Conservation (phyloP, 371 early-diverging fungal species). For the Rhizopus arrhizus region DNA sequence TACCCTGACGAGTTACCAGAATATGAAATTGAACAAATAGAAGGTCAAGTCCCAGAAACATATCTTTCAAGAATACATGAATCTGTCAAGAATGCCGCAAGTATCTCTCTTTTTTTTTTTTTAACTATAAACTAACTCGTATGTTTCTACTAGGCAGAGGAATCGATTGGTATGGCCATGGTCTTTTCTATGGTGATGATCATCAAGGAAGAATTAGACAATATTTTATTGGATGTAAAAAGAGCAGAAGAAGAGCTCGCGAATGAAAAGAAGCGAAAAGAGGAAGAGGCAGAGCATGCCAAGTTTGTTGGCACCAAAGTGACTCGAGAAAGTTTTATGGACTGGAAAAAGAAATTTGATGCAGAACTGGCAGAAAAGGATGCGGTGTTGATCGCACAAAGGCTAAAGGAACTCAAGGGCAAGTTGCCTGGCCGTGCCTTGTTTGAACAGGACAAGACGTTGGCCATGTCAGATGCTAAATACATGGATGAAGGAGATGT, state of each 20-base stretch:
- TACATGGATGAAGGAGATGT: slow-evolving; percentile 88
- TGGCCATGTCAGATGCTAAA: slow-evolving; percentile 82
- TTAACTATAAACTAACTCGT: neutral
- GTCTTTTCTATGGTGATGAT: slow-evolving; percentile 82
- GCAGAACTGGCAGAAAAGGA: slow-evolving; percentile 69
- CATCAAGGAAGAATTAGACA: slow-evolving; percentile 75
- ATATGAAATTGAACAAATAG: slow-evolving; percentile 60
- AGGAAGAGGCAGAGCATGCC: slow-evolving; percentile 80
- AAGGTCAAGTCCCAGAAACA: slow-evolving; percentile 48
- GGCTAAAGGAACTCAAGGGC: slow-evolving; percentile 50
- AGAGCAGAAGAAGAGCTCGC: slow-evolving; percentile 54
- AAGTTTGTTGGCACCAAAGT: slow-evolving; percentile 86
- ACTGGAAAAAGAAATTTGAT: slow-evolving; percentile 83
- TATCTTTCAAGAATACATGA: slow-evolving; percentile 53
- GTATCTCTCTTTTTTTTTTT: slow-evolving; percentile 8
- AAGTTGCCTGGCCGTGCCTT: slow-evolving; percentile 80
- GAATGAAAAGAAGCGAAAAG: slow-evolving; percentile 63
- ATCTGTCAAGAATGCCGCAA: slow-evolving; percentile 54
- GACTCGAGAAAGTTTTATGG: slow-evolving; percentile 74
- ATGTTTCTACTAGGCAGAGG: slow-evolving; percentile 57
- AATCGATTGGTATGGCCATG: slow-evolving; percentile 91
- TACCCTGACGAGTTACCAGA: slow-evolving; percentile 89
- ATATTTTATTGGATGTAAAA: slow-evolving; percentile 59
- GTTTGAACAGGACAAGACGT: slow-evolving; percentile 86
- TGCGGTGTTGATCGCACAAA: slow-evolving; percentile 49